Base-by-base conservation (phyloP, 1,284 basidiomycete genomes). In the Vanrija humicola region DNA sequence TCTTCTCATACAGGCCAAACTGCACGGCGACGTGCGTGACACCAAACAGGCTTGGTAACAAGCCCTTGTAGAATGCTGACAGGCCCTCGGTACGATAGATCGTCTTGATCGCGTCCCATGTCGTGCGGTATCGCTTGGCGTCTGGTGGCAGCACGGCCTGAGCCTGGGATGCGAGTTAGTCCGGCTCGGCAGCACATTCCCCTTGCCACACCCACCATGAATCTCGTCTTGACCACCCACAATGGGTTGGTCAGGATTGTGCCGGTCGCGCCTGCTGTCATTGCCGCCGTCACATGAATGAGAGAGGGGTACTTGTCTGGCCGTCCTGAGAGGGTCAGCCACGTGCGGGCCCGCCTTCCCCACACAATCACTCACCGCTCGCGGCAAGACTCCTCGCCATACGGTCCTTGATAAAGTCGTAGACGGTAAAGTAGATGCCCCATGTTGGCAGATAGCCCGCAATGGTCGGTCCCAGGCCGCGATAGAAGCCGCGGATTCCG, bases 341-440 rank as follows among this genome's bases (percentile, higher is more conserved):
- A 28, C 28, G 28, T 28, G 28, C 40, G 18, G 18, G 5, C 7
- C 6, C 8, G 5, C 40, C 10, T 43, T 18, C 18, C 18, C 43
- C 19, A 44, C 6, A 25, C 25, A 42, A 10, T 16, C 25, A 48
- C 58, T 50, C 51, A 51, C 50, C 56, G 46, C 18, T 48, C 25
- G 56, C 51, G 3, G 50, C n/a, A 9, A 48, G 47, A 6, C 54
- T 40, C 7, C 21, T 84, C 42, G 89, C 89, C 68, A 93, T 86
- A 38, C 81, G 78, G 23, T 83, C 83, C 81, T 96, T 96, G 76
- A 93, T 88, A 57, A 88, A 84, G 78, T 97, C 93, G 77, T 96
- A 96, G 18, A 97, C 90, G n/a, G 90, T 86, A 74, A 97, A 97
- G 76, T 96, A 97, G 65, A 97, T 97, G 25, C 91, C 93, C 93